phyloP scores from a whole-genome alignment of 2,329 filamentous ascomycete species.

The Alternaria sp. region DNA sequence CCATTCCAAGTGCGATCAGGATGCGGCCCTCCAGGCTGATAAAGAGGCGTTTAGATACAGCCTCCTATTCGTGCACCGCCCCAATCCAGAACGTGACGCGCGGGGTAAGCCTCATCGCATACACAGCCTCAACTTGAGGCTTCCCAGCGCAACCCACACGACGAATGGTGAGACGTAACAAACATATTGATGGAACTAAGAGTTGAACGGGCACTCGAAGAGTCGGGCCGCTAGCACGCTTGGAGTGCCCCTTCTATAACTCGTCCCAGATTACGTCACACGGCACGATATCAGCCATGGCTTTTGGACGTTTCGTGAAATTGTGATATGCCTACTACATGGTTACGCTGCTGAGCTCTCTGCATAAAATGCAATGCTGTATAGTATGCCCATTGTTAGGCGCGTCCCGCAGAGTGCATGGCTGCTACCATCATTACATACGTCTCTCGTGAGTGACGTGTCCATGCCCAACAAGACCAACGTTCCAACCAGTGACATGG shows the following conservation, averaged over 20 bases:
- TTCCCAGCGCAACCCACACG: fast-evolving
- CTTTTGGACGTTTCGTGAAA: background rate
- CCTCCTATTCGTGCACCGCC: background rate
- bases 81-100: background rate
- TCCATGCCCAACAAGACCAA: fast-evolving
- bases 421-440: background rate
- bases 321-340: slow-evolving; percentile 11
- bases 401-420: background rate
- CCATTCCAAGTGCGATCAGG: fast-evolving
- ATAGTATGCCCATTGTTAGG: background rate
- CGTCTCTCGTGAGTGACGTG: fast-evolving
- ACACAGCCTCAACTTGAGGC: too few relatives aligned
- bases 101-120: too few relatives aligned
- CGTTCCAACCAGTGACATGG: background rate
- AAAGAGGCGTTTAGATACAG: background rate
- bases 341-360: background rate
- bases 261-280: background rate
- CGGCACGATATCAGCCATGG: background rate
- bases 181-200: too few relatives aligned
- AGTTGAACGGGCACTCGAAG: too few relatives aligned
- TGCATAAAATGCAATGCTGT: background rate
- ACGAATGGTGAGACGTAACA: background rate
- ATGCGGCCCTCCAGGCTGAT: background rate
- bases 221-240: background rate
- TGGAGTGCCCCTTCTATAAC: background rate